Conservation (phyloP, 495 filamentous ascomycete species). For the Xylaria intraflava region DNA sequence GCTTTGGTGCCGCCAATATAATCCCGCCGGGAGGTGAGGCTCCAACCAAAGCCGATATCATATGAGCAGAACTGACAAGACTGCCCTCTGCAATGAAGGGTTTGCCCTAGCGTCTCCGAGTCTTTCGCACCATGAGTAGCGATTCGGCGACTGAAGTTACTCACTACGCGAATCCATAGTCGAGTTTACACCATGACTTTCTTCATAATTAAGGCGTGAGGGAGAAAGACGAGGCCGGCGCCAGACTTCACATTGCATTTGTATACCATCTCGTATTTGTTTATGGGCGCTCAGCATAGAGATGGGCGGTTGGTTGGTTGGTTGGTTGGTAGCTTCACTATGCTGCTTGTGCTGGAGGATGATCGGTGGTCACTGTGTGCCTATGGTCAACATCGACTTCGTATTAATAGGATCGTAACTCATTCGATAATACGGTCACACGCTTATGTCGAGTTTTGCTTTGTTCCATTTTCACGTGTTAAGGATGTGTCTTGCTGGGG, state of each 20-base stretch:
- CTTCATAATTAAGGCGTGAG: background rate
- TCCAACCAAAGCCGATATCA: background rate
- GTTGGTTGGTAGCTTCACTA: background rate
- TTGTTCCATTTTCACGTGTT: background rate
- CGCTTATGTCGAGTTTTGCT: background rate
- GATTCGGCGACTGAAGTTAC: background rate
- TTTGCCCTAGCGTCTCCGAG: slow-evolving; percentile 3
- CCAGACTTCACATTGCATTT: background rate
- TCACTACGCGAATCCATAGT: background rate
- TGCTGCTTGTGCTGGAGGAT: background rate
- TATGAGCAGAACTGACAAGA: background rate
- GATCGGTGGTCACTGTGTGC: background rate
- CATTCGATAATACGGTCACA: background rate
- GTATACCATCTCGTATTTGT: background rate
- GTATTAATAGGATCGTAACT: background rate
- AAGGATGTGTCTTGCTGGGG: too few species aligned
- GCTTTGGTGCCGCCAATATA: slow-evolving; percentile 2
- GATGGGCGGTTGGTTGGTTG: background rate
- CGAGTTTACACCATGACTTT: background rate
- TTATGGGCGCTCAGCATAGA: background rate
- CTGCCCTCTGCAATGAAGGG: background rate
- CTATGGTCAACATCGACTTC: background rate
- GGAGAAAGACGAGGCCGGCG: background rate
- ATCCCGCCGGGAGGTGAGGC: slow-evolving; percentile 2
- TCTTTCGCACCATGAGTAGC: background rate